Conservation (phyloP, 768 basidiomycete species). For the Coprinopsis cinerea region DNA sequence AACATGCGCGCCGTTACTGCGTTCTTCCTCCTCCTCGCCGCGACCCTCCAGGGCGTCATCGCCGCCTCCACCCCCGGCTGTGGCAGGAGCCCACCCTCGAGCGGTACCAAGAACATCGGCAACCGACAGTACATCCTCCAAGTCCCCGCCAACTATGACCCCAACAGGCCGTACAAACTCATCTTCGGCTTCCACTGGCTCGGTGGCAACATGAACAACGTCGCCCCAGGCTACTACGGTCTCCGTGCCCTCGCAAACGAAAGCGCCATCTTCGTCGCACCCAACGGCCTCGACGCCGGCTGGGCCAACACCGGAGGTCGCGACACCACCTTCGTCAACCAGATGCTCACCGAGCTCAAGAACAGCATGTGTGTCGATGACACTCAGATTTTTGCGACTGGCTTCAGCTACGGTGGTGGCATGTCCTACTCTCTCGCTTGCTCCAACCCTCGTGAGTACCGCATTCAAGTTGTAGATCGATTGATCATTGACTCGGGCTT, state of each 20-base stretch:
- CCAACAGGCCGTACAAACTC: not conserved
- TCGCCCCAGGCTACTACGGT: constrained; percentile 6
- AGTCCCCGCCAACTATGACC: constrained; percentile 6
- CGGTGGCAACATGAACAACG: constrained; percentile 8
- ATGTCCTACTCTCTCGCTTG: constrained; percentile 9
- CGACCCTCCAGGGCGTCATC: not conserved
- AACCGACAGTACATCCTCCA: constrained; percentile 8
- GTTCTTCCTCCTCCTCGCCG: not conserved
- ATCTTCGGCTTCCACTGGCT: constrained; percentile 10
- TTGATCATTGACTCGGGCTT: not conserved
- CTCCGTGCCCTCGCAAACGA: constrained; percentile 5
- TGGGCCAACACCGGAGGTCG: constrained; percentile 7
- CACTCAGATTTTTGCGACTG: constrained; percentile 6
- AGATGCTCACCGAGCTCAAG: constrained; percentile 4
- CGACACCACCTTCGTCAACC: constrained; percentile 2
- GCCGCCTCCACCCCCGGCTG: constrained; percentile 3
- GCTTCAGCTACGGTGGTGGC: constrained; percentile 8
- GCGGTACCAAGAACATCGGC: constrained; percentile 5
- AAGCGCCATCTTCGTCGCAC: constrained; percentile 5
- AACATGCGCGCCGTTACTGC: not conserved
- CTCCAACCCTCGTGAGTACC: not conserved
- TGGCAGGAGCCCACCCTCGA: constrained; percentile 2
- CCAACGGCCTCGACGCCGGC: constrained; percentile 5
- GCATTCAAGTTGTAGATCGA: not conserved
- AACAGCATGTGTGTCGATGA: constrained; percentile 5